A percentile compares a stretch with the other conserved stretches of the same genome.
Evolutionary conservation across 768 basidiomycete species (phyloP).

Genomic region (Mycena crocata): DNA sequence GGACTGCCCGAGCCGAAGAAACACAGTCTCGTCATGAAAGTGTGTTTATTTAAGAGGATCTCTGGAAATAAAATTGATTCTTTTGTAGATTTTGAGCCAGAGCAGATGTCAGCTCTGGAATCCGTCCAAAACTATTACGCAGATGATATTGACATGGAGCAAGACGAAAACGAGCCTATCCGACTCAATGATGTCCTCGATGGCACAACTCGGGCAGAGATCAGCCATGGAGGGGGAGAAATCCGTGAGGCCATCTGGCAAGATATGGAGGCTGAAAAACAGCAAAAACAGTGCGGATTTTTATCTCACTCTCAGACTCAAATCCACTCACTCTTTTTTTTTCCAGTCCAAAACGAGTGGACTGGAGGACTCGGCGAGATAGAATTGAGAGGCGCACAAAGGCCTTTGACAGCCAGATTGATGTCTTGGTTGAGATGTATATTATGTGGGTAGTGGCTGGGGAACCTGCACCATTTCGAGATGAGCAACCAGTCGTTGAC

Average conservation of each 20-base stretch:
- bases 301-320: neutral
- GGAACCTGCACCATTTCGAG: neutral
- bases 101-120: neutral
- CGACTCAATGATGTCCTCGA: neutral
- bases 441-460: neutral
- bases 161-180: neutral
- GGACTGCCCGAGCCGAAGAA: neutral
- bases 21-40: neutral
- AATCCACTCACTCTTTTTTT: neutral
- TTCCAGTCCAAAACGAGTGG: neutral
- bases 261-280: neutral
- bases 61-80: neutral
- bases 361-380: neutral
- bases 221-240: constrained; percentile 4
- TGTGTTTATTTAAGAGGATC: neutral
- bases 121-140: neutral
- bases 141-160: neutral
- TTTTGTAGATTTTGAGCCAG: neutral
- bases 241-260: neutral
- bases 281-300: neutral
- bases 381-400: neutral
- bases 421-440: neutral
- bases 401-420: neutral
- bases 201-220: neutral
- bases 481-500: too few species aligned